Evolutionary conservation across 2,329 filamentous ascomycete genomes (phyloP).

Genomic region (Aspergillus cejpii): DNA sequence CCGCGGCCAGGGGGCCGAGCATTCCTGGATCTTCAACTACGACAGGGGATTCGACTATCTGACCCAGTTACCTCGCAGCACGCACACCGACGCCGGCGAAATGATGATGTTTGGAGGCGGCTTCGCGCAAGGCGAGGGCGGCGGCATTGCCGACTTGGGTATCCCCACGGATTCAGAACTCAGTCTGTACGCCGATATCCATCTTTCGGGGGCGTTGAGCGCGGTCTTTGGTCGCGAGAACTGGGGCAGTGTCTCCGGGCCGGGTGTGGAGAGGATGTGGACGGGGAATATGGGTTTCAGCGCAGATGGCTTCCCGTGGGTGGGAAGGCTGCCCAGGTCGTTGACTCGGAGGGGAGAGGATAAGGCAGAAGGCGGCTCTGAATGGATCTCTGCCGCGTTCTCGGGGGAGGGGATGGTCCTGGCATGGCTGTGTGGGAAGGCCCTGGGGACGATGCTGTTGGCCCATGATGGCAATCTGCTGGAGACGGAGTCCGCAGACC

Average conservation of each 20-base stretch:
- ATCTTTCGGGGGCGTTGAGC: constrained; percentile 23
- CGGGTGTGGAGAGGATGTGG: constrained; percentile 25
- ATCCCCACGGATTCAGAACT: constrained; percentile 42
- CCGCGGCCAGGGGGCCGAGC: constrained; percentile 26
- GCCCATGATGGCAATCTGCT: constrained; percentile 9
- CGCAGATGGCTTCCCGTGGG: constrained; percentile 46
- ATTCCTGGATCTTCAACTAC: constrained; percentile 50
- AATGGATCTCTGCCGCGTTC: constrained; percentile 28
- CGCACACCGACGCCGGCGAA: constrained; percentile 15
- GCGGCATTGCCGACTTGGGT: constrained; percentile 45
- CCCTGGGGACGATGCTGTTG: constrained; percentile 23
- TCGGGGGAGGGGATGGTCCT: constrained; percentile 31
- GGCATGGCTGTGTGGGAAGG: constrained; percentile 27
- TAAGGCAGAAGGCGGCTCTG: constrained; percentile 6
- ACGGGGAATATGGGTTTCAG: constrained; percentile 47
- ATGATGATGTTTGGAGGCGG: constrained; percentile 54
- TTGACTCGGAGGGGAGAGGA: constrained; percentile 8
- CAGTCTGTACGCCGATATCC: constrained; percentile 22
- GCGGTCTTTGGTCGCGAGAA: constrained; percentile 22
- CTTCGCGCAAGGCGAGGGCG: constrained; percentile 38
- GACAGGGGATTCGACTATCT: constrained; percentile 48
- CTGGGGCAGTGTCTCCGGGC: constrained; percentile 18
- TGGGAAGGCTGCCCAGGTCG: constrained; percentile 39
- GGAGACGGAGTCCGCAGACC: constrained; percentile 6
- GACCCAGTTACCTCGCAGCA: constrained; percentile 39